These are phyloP conservation scores for Leptomonas seymouri DNA, from an alignment of 208 protist genomes.

Conservation along the genomic window DNA sequence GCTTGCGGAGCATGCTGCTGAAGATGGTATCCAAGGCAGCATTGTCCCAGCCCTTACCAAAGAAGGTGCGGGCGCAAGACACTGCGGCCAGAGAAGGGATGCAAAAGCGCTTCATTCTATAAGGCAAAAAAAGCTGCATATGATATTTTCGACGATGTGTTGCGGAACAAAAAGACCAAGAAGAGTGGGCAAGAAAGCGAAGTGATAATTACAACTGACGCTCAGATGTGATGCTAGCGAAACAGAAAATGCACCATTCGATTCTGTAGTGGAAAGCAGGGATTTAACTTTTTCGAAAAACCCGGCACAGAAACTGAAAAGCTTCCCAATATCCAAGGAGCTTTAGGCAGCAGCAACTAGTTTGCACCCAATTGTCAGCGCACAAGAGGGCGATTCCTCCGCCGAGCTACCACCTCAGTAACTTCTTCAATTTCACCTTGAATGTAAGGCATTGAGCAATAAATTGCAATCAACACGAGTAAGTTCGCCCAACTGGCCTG, in stretches of 20 bases:
- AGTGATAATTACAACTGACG: too few relatives aligned
- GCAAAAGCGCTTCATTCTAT: conserved; percentile 84
- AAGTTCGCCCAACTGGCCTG: background rate
- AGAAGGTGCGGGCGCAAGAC: conserved; percentile 73
- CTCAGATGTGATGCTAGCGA: background rate
- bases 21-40: conserved; percentile 85
- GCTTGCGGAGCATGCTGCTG: conserved; percentile 86
- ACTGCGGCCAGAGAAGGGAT: conserved; percentile 47
- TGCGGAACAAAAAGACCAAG: conserved; percentile 8
- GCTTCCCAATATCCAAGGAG: too few relatives aligned
- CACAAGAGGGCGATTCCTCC: background rate
- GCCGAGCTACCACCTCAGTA: background rate
- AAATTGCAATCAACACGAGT: background rate
- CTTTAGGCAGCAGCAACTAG: too few relatives aligned
- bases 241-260: background rate
- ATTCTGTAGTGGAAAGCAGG: too few relatives aligned
- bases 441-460: background rate
- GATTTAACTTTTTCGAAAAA: too few relatives aligned
- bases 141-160: background rate
- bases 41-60: conserved; percentile 93
- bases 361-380: too few relatives aligned
- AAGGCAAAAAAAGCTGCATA: conserved; percentile 14
- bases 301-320: too few relatives aligned
- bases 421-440: background rate
- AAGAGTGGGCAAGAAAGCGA: conserved; percentile 2